phyloP scores from a whole-genome alignment of 2,329 filamentous ascomycete species.

The Ceratocystis colombiana region DNA sequence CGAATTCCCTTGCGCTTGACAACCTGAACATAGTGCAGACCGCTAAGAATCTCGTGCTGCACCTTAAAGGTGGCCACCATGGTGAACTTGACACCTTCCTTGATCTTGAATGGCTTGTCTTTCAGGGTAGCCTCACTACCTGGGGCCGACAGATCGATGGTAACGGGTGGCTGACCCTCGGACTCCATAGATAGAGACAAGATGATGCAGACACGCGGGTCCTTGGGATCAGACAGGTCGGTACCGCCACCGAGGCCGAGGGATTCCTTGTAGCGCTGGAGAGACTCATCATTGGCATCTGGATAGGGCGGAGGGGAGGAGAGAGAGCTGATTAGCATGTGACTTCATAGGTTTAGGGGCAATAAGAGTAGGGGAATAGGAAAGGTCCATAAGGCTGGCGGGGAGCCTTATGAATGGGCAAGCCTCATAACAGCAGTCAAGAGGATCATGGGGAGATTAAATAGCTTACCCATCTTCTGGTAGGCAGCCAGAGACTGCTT shows the following conservation, averaged over 20 bases:
- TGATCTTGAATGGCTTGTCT: conserved; percentile 91
- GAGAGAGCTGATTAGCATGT: conserved; percentile 21
- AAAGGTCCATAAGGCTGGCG: not conserved
- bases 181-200: conserved; percentile 80
- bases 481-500: conserved; percentile 97
- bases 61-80: conserved; percentile 94
- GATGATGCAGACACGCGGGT: conserved; percentile 88
- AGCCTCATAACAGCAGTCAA: not conserved
- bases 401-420: not conserved
- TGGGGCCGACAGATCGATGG: conserved; percentile 70
- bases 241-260: conserved; percentile 72
- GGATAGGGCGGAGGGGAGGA: conserved; percentile 20
- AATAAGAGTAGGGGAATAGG: not conserved
- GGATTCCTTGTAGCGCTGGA: conserved; percentile 95
- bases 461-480: conserved; percentile 71
- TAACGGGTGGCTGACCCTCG: conserved; percentile 70
- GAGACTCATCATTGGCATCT: conserved; percentile 75
- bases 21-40: conserved; percentile 89
- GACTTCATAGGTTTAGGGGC: not conserved
- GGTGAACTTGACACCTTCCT: conserved; percentile 85
- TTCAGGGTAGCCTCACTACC: conserved; percentile 70
- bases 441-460: conserved; percentile 12
- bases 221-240: conserved; percentile 63
- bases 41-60: conserved; percentile 90
- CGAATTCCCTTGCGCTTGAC: conserved; percentile 82